These are phyloP conservation scores for Tricholoma sp. DNA, from an alignment of 768 basidiomycete species.

Conservation along the genomic window DNA sequence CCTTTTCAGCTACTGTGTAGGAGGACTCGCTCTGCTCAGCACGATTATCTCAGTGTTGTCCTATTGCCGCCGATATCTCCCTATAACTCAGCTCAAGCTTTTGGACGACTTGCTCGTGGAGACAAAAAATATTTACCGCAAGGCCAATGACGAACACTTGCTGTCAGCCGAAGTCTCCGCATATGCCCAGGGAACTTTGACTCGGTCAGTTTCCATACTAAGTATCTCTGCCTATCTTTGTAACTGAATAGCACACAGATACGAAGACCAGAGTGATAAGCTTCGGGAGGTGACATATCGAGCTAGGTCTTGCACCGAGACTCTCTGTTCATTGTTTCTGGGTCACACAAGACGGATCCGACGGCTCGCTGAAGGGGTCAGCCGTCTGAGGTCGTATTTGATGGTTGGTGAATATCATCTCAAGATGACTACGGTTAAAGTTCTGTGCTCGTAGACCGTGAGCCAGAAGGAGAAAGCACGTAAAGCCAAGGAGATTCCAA, in stretches of 20 bases:
- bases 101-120: not conserved
- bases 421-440: not conserved
- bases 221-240: not conserved
- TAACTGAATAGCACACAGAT: not conserved
- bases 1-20: slow-evolving; percentile 9
- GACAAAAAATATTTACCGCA: not conserved
- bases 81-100: not conserved
- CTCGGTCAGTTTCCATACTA: not conserved
- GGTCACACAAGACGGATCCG: not conserved
- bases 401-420: not conserved
- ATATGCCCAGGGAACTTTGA: not conserved
- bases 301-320: not conserved
- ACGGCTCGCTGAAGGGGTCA: not conserved
- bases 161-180: not conserved
- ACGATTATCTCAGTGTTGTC: not conserved
- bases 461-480: not conserved
- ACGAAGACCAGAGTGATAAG: not conserved
- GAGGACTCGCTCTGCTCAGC: not conserved
- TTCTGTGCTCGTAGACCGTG: not conserved
- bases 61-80: not conserved
- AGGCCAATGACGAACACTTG: not conserved
- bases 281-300: not conserved
- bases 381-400: not conserved
- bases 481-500: not conserved
- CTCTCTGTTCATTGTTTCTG: not conserved